Evolutionary conservation across 306 rosid species (phyloP).

Genomic region (Hylodesmum podocarpum): DNA sequence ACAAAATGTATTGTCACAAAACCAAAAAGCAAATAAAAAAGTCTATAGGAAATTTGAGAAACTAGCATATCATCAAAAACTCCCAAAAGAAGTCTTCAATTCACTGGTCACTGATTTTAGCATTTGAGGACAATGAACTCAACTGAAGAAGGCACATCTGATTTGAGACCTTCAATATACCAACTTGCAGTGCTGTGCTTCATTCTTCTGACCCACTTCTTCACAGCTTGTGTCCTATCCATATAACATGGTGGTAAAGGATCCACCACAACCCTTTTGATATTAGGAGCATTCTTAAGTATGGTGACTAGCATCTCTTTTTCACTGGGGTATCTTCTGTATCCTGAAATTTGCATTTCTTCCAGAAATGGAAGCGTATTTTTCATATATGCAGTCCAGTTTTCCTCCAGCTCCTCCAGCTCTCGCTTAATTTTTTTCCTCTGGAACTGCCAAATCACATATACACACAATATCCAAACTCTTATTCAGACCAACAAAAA

Average conservation of each 20-base stretch:
- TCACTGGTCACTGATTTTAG: background rate
- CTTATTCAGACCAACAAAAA: background rate
- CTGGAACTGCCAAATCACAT: background rate
- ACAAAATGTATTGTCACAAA: background rate
- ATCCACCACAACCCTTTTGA: background rate
- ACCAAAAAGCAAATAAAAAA: background rate
- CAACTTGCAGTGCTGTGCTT: background rate
- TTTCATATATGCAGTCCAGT: background rate
- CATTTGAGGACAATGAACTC: background rate
- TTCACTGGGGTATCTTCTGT: background rate
- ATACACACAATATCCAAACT: background rate
- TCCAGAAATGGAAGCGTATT: background rate
- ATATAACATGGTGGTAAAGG: background rate
- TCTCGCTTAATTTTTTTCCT: background rate
- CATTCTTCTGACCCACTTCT: no score
- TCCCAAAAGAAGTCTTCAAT: background rate
- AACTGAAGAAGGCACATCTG: background rate
- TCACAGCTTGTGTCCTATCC: background rate
- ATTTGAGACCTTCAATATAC: slow-evolving; percentile 4
- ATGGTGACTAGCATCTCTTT: background rate
- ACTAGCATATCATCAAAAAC: background rate
- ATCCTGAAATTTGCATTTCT: slow-evolving; percentile 22
- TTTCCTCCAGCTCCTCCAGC: no score
- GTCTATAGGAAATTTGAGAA: background rate
- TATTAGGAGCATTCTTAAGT: background rate